Evolutionary conservation across 2,329 filamentous ascomycete species (phyloP).

Genomic region (Colletotrichum lini): DNA sequence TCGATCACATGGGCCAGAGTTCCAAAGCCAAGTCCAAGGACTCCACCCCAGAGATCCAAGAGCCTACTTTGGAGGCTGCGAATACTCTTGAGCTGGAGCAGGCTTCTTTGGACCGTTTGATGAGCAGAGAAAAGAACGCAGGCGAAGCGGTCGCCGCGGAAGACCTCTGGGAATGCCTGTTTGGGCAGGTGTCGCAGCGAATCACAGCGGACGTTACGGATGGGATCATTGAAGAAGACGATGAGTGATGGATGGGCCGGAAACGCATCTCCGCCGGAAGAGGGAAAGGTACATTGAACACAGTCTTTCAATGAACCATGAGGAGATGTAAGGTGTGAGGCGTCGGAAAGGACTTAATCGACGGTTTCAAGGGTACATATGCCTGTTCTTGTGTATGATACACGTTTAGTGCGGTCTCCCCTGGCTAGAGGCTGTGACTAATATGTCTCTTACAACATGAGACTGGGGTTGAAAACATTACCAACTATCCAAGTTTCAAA

Average conservation of each 20-base stretch:
- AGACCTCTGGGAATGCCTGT: slow-evolving; percentile 92
- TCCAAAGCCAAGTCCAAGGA: slow-evolving; percentile 58
- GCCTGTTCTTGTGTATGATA: background rate
- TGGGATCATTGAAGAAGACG: slow-evolving; percentile 11
- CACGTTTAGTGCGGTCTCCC: background rate
- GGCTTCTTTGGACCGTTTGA: slow-evolving; percentile 77
- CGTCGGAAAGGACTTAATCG: slow-evolving; percentile 3
- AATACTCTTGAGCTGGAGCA: slow-evolving; percentile 88
- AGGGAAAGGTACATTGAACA: background rate
- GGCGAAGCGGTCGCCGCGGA: slow-evolving; percentile 85
- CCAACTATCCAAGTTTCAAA: background rate
- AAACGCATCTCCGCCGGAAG: background rate
- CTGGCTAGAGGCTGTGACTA: background rate
- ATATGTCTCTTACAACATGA: background rate
- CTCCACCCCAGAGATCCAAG: slow-evolving; percentile 63
- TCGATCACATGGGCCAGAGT: slow-evolving; percentile 79
- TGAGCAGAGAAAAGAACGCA: slow-evolving; percentile 77
- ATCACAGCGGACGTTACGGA: slow-evolving; percentile 30
- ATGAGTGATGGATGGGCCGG: background rate
- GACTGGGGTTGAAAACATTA: background rate
- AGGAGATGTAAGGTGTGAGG: slow-evolving; percentile 11
- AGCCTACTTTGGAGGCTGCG: slow-evolving; percentile 81
- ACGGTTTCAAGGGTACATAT: background rate
- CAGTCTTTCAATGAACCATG: background rate
- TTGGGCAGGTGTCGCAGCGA: slow-evolving; percentile 69